Percentiles rank a stretch among this genome's conserved stretches.
Evolutionary conservation across 1,139 yeast species (phyloP).

Genomic region (Meyerozyma elateridarum): DNA sequence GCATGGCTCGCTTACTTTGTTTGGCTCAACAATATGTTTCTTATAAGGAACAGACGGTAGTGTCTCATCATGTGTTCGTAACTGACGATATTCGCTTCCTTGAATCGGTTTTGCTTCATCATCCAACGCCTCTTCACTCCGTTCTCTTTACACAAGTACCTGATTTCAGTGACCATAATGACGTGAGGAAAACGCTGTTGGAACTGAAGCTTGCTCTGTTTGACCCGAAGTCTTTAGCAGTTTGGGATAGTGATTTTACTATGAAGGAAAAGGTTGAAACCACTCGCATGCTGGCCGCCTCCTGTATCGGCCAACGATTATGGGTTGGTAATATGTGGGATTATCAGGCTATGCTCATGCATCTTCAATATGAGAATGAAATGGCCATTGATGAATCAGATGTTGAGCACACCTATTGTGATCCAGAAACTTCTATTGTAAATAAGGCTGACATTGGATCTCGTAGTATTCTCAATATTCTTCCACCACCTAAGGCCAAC

Average conservation of each 20-base stretch:
- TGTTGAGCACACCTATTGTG: conserved; percentile 39
- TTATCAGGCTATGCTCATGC: conserved; percentile 32
- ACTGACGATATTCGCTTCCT: conserved; percentile 7
- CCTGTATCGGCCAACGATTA: conserved; percentile 49
- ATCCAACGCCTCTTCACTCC: conserved; percentile 4
- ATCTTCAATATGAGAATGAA: conserved; percentile 12
- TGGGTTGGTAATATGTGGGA: conserved; percentile 79
- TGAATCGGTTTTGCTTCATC: not conserved
- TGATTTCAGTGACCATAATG: conserved; percentile 7
- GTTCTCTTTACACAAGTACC: conserved; percentile 1
- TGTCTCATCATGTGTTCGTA: conserved; percentile 18
- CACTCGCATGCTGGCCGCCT: conserved; percentile 77
- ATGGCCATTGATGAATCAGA: conserved; percentile 5
- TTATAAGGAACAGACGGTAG: conserved; percentile 8
- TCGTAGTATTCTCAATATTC: conserved; percentile 18
- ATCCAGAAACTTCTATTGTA: conserved; percentile 48
- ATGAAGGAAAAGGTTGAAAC: conserved; percentile 78
- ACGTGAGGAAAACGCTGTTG: conserved; percentile 1
- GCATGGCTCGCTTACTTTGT: conserved; percentile 48
- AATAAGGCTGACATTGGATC: conserved; percentile 15
- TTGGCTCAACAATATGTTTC: conserved; percentile 47
- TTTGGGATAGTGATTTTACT: conserved; percentile 69
- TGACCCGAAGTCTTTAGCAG: conserved; percentile 25
- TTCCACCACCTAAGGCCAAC: conserved; percentile 34
- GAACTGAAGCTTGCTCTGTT: conserved; percentile 7